Evolutionary conservation across 2,329 filamentous ascomycete genomes (phyloP).

Genomic region (Cladosporium halotolerans): DNA sequence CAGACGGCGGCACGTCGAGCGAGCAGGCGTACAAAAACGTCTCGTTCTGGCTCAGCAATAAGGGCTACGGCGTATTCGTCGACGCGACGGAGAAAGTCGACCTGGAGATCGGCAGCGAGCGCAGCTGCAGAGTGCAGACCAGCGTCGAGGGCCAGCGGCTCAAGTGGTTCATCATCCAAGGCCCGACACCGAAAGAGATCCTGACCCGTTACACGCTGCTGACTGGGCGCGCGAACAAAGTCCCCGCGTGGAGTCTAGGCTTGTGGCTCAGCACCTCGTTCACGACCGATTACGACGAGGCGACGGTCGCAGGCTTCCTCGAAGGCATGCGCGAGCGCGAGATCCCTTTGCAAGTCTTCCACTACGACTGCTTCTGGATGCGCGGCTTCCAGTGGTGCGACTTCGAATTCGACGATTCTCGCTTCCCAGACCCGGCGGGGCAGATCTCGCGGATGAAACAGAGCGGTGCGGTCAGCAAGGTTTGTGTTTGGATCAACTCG

Average conservation of each 20-base stretch:
- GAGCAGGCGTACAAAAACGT: conserved; percentile 70
- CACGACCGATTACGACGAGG: conserved; percentile 66
- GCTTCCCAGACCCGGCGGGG: conserved; percentile 61
- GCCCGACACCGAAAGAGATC: conserved; percentile 65
- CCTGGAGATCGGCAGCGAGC: conserved; percentile 67
- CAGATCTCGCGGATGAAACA: conserved; percentile 61
- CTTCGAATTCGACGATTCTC: conserved; percentile 62
- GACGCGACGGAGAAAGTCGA: conserved; percentile 64
- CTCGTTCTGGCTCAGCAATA: conserved; percentile 62
- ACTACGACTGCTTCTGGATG: conserved; percentile 76
- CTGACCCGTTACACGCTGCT: conserved; percentile 60
- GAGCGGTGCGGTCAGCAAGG: conserved; percentile 52
- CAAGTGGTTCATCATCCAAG: conserved; percentile 70
- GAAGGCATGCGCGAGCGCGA: conserved; percentile 61
- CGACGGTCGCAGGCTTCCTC: conserved; percentile 61
- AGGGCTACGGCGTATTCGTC: conserved; percentile 72
- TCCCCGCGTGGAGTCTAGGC: conserved; percentile 69
- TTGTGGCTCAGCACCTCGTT: conserved; percentile 73
- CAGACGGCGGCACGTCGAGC: conserved; percentile 58
- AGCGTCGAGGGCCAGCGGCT: conserved; percentile 62
- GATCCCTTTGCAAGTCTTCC: conserved; percentile 65
- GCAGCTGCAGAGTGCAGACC: conserved; percentile 64
- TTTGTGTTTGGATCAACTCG: conserved; percentile 72
- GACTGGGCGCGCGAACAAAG: conserved; percentile 58
- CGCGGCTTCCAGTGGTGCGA: conserved; percentile 70